Evolutionary conservation across 164 flowering plant genomes (phyloP), one percentile per base, ranked within the genome.

Genomic region (Akebia trifoliata): DNA sequence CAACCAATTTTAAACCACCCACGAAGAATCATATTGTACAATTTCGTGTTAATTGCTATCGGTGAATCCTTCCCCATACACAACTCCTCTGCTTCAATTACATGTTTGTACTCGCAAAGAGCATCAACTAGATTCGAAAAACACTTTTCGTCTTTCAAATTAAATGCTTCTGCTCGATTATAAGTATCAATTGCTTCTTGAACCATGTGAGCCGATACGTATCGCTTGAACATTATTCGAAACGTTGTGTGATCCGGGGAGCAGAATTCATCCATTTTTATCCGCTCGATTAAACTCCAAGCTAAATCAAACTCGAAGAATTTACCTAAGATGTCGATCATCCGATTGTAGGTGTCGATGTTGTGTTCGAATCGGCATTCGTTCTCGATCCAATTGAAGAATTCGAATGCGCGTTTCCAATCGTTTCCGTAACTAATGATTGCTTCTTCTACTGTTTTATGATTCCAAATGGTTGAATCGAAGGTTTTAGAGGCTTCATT

Each of bases 41-140:
- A 69, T 59, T 87, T 89, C 0, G 96, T 81, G 37, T 54, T 59
- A 4, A 4, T 24, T 0, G 21, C 9, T 49, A 5, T 43, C n/a
- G 54, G 28, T 28, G 45, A 47, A 37, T 57, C 56, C 58, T 60
- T 71, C 8, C 72, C 74, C 46, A 75, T 58, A 57, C 78, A 79
- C 72, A 93, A 59, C 3, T 83, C 96, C 54, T 84, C 82, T 1
- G 96, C 98, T 62, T 93, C 98, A 12, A 81, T 54, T 20, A 93
- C 97, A 69, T 93, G 98, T 67, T 77, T 87, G 61, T 84, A 65
- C 76, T 93, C 96, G 53, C 98, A 93, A 54, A 93, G 80, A 4
- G 96, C 84, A 59, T 93, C 97, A 34, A 93, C 63, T 11, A 93
- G 78, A 70, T 76, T 78, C 29, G 64, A 72, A 66, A 76, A 87